A percentile compares a stretch with the other conserved stretches of the same genome.
phyloP scores from a whole-genome alignment of 306 rosid genomes.

The Crotalaria pallida region DNA sequence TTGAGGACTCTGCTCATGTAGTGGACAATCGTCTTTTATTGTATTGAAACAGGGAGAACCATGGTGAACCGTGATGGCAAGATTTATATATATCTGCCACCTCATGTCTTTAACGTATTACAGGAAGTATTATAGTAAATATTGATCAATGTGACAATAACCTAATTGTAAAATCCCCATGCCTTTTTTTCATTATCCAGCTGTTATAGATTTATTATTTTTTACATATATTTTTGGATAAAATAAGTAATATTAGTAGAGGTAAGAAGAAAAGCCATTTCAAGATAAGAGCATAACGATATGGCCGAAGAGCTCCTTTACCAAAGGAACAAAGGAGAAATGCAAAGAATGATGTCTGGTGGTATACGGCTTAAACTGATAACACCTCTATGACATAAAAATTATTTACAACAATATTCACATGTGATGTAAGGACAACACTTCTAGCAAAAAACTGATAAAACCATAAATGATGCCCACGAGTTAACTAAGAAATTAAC shows the following conservation, averaged over 20 bases:
- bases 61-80: not conserved
- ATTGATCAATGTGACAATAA: not conserved
- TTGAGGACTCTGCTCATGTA: conserved; percentile 2
- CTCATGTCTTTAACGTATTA: not conserved
- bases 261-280: not conserved
- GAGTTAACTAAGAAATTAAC: not conserved
- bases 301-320: not conserved
- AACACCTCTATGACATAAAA: not conserved
- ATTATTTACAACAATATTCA: not conserved
- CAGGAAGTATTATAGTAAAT: not conserved
- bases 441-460: not conserved
- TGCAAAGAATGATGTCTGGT: not conserved
- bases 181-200: not conserved
- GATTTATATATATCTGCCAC: not conserved
- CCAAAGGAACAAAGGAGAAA: not conserved
- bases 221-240: not conserved
- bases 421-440: not conserved
- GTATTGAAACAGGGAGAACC: not conserved
- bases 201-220: not conserved
- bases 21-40: not conserved
- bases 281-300: not conserved
- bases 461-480: not conserved
- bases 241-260: not conserved
- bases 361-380: not conserved
- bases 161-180: not conserved